Base-by-base conservation (phyloP, 2,329 filamentous ascomycete genomes). In the Neonectria hederae region DNA sequence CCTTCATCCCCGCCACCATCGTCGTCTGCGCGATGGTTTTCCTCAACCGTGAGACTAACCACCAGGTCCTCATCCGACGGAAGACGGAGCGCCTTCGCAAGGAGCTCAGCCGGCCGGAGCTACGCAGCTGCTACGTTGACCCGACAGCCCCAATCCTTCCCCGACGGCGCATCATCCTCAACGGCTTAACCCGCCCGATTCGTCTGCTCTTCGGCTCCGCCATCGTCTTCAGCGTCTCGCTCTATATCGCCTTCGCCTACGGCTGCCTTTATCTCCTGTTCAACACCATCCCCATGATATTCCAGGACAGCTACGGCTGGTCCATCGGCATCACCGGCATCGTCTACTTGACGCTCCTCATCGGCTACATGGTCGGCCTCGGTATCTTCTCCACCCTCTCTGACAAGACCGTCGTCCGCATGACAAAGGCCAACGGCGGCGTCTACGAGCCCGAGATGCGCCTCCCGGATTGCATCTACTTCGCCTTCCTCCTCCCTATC, bases 251-350 rank as follows among this genome's bases (percentile, higher is more conserved):
- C 46, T 85, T 86, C 69, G 78, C 79, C 22, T 86, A 86, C 68
- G 84, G 84, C 49, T 81, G 82, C 51, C 78, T 86, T 21, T 86
- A 86, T 71, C 78, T 87, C 10, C 81, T 86, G 69, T 86, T 85
- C 76, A 86, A 83, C 65, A 84, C 83, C 19, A 83, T 86, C 65
- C 80, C 84, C n/a, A 76, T 80, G 8, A 82, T 85, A 26, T 86
- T 86, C 65, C 74, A 80, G 64, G 73, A 76, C 35, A 77, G 76
- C 13, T 87, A 87, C 66, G 78, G 78, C 65, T 86, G 83, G 77
- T 76, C 74, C 48, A 75, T 80, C 14, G 82, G 83, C 59, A 71
- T 80, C 60, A 81, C 83, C 0, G 84, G 84, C 1, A 75, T 87
- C 4, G 79, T 83, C 9, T 87, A 86, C 72, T 75, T 87, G 24